These are phyloP conservation scores for Aureobasidium sp. DNA, from an alignment of 2,329 filamentous ascomycete species.

Conservation along the genomic window DNA sequence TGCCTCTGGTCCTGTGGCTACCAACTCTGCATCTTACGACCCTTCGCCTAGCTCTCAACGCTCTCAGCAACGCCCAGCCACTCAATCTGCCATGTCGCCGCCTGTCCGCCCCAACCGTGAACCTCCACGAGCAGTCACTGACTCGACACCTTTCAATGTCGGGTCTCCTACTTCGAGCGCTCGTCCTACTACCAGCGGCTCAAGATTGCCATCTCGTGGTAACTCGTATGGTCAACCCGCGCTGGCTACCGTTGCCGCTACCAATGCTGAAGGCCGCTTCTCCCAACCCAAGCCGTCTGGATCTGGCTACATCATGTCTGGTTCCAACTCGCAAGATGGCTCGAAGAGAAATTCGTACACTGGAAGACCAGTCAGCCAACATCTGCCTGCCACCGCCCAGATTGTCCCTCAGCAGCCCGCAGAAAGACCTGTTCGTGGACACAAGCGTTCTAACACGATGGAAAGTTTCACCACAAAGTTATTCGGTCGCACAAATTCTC, in stretches of 20 bases:
- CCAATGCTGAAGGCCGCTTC: conserved; percentile 83
- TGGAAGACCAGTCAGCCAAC: conserved; percentile 54
- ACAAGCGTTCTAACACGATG: conserved; percentile 60
- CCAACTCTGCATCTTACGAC: conserved; percentile 32
- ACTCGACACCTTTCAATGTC: conserved; percentile 35
- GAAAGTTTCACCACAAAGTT: conserved; percentile 67
- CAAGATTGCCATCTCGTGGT: conserved; percentile 65
- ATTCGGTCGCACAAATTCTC: conserved; percentile 59
- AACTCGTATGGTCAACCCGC: conserved; percentile 80
- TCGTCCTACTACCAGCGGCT: conserved; percentile 75
- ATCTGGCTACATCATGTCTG: conserved; percentile 63
- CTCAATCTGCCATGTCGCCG: conserved; percentile 26
- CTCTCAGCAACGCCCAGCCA: conserved; percentile 17
- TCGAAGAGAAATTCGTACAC: conserved; percentile 46
- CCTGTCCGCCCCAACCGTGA: conserved; percentile 34
- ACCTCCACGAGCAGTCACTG: conserved; percentile 47
- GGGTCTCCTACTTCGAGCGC: conserved; percentile 31
- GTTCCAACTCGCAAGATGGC: conserved; percentile 52
- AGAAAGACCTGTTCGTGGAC: conserved; percentile 42
- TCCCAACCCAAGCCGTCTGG: conserved; percentile 56
- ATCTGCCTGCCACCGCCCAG: conserved; percentile 46
- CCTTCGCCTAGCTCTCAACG: conserved; percentile 19
- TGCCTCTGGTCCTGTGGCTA: conserved; percentile 43
- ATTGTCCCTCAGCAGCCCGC: conserved; percentile 56
- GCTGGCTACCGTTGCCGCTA: conserved; percentile 78